Conservation (phyloP, 257 asterid genomes). For the Nicotiana tomentosiformis region DNA sequence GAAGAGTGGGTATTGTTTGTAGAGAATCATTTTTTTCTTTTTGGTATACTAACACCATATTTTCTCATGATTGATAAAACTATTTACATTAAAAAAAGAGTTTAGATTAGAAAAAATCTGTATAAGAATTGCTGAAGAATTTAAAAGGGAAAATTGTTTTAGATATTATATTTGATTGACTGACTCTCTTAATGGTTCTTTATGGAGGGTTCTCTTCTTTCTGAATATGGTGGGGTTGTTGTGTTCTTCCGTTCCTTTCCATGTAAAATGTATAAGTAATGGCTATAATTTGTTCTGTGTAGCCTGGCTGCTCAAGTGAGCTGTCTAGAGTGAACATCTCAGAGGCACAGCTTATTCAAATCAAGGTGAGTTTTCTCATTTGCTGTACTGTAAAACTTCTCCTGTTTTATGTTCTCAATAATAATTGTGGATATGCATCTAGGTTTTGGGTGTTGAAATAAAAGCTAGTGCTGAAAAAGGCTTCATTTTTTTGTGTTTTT, state of each 20-base stretch:
- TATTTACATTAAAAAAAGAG: background rate
- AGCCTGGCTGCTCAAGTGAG: constrained; percentile 99
- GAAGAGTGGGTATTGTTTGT: background rate
- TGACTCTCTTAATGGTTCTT: background rate
- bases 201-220: background rate
- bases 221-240: background rate
- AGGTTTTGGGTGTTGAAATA: constrained; percentile 2
- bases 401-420: background rate
- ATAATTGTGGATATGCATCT: background rate
- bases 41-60: background rate
- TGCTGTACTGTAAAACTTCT: background rate
- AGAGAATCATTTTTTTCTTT: background rate
- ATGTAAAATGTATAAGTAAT: background rate
- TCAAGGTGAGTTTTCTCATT: constrained; percentile 47
- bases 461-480: background rate
- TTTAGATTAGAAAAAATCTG: background rate
- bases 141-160: background rate
- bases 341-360: constrained; percentile 76
- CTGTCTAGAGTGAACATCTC: constrained; percentile 52
- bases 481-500: background rate
- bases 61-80: background rate
- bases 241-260: background rate
- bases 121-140: background rate
- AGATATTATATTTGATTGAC: background rate
- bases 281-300: constrained; percentile 7